Conservation (phyloP, 768 basidiomycete genomes). For the Multifurca ochricompacta region DNA sequence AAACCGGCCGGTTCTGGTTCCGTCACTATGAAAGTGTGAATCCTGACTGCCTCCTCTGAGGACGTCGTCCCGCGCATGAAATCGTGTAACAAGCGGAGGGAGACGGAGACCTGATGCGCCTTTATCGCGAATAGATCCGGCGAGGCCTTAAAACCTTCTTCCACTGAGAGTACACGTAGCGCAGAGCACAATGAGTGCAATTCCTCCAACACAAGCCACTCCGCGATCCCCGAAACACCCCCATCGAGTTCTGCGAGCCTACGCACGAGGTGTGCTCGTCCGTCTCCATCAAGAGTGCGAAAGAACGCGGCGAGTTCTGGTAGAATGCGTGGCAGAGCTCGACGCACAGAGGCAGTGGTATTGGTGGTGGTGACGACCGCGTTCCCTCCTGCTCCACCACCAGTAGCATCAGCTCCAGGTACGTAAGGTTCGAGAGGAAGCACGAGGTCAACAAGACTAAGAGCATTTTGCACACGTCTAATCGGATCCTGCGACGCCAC, state of each 20-base stretch:
- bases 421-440: constrained; percentile 34
- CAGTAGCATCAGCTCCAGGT: no score
- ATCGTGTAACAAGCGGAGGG: constrained; percentile 42
- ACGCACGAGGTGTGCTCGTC: constrained; percentile 39
- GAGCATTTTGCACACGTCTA: constrained; percentile 46
- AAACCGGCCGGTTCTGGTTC: constrained; percentile 37
- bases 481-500: constrained; percentile 42
- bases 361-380: no score
- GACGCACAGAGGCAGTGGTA: no score
- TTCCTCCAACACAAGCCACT: constrained; percentile 65
- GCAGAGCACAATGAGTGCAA: constrained; percentile 55
- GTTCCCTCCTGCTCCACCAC: no score
- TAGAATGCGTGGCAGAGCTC: constrained; percentile 50
- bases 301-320: constrained; percentile 50
- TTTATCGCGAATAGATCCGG: constrained; percentile 26
- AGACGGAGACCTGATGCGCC: constrained; percentile 44
- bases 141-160: constrained; percentile 32
- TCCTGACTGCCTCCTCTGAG: constrained; percentile 35
- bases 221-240: constrained; percentile 48
- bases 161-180: constrained; percentile 35
- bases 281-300: constrained; percentile 47
- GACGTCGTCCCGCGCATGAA: constrained; percentile 35
- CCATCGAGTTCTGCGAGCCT: constrained; percentile 51
- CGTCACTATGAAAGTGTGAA: constrained; percentile 33
- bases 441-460: constrained; percentile 48